A percentile compares a stretch with the other conserved stretches of the same genome.
Conservation (phyloP, 495 filamentous ascomycete genomes). For the Podospora pseudoanserina region DNA sequence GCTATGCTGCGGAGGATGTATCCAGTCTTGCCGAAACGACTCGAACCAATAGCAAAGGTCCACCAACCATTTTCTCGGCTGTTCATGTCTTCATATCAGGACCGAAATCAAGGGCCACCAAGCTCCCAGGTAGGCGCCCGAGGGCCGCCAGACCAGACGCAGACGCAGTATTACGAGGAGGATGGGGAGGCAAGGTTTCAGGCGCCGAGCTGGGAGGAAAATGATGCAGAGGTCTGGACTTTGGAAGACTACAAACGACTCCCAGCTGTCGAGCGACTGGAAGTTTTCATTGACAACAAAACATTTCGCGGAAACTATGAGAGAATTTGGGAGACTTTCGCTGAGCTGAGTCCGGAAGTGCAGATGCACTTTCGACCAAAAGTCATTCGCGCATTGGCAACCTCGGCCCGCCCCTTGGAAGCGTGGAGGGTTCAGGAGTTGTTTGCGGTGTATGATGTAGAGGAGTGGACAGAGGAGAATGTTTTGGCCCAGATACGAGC, state of each 20-base stretch:
- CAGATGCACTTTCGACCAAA: slow-evolving; percentile 14
- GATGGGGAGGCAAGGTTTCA: neutral
- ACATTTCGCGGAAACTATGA: slow-evolving; percentile 21
- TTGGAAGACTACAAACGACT: neutral
- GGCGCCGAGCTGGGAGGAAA: neutral
- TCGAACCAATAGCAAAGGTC: slow-evolving; percentile 10
- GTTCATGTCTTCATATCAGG: slow-evolving; percentile 20
- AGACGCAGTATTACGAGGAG: neutral
- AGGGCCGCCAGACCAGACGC: neutral
- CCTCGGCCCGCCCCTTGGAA: slow-evolving; percentile 25
- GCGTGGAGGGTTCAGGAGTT: slow-evolving; percentile 26
- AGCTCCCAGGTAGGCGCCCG: neutral
- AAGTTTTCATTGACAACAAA: slow-evolving; percentile 7
- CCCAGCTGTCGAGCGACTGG: neutral
- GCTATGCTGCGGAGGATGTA: slow-evolving; percentile 44
- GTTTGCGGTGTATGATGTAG: slow-evolving; percentile 14
- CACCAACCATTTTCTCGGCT: slow-evolving; percentile 14
- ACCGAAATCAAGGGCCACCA: neutral
- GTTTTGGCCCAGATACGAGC: slow-evolving; percentile 27
- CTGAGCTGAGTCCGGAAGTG: slow-evolving; percentile 16
- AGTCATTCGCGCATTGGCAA: slow-evolving; percentile 25
- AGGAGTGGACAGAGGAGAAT: slow-evolving; percentile 27
- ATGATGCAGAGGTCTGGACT: neutral
- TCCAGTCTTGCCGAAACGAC: slow-evolving; percentile 14
- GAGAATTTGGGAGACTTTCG: slow-evolving; percentile 27